phyloP scores from a whole-genome alignment of 352 stramenopile species.

The Phytophthora sansomeana region DNA sequence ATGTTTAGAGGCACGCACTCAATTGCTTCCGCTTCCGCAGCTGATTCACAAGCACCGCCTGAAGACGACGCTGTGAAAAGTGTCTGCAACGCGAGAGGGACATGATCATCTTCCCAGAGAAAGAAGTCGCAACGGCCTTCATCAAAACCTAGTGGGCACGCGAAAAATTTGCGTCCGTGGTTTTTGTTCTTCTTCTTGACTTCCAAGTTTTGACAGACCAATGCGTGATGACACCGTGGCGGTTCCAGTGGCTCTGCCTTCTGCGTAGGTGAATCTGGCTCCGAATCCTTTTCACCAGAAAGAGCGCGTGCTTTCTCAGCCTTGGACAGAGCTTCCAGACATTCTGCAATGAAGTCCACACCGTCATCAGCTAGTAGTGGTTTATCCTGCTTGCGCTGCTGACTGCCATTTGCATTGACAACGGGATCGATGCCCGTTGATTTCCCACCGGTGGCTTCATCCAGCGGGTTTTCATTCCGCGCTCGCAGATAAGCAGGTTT shows the following conservation, averaged over 20 bases:
- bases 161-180: constrained; percentile 74
- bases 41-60: constrained; percentile 19
- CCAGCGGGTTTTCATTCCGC: constrained; percentile 30
- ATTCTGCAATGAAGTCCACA: constrained; percentile 85
- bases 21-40: constrained; percentile 30
- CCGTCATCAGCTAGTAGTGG: constrained; percentile 52
- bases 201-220: constrained; percentile 61
- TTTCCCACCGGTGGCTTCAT: constrained; percentile 32
- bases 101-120: constrained; percentile 84
- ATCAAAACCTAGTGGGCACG: constrained; percentile 71
- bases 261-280: neutral
- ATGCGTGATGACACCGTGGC: constrained; percentile 74
- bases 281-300: constrained; percentile 3
- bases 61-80: constrained; percentile 48
- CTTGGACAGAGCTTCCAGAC: constrained; percentile 61
- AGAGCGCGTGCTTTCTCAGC: constrained; percentile 34
- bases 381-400: constrained; percentile 40
- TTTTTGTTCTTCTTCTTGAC: constrained; percentile 92
- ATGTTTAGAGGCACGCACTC: constrained; percentile 68
- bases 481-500: constrained; percentile 70
- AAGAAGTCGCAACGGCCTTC: constrained; percentile 89
- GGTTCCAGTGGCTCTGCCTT: constrained; percentile 33
- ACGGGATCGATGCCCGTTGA: constrained; percentile 18
- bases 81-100: constrained; percentile 63
- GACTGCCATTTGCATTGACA: constrained; percentile 36